phyloP scores from a whole-genome alignment of 2,329 filamentous ascomycete genomes.

The Xylaria sp. region DNA sequence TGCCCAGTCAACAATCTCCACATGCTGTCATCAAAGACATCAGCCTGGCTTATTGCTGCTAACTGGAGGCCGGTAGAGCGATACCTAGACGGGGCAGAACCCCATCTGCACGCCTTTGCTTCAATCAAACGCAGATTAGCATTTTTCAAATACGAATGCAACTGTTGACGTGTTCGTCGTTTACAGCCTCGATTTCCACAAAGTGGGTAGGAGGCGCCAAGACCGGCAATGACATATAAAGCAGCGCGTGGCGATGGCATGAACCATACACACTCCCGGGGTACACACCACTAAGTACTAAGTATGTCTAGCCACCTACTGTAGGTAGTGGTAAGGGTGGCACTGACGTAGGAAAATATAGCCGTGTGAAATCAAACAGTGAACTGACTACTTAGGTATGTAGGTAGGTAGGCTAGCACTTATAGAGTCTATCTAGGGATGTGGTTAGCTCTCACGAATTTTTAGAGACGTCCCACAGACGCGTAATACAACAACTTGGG shows the following conservation, averaged over 20 bases:
- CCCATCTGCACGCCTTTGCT: background rate
- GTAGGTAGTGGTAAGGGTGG: no score
- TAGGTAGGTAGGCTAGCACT: background rate
- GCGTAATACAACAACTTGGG: no score
- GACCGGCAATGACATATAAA: conserved; percentile 2
- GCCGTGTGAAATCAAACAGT: background rate
- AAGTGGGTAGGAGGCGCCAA: conserved; percentile 8
- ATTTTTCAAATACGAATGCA: conserved; percentile 11
- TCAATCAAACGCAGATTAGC: background rate
- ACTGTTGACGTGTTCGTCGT: conserved; percentile 21
- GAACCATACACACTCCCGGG: background rate
- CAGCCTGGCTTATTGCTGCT: background rate
- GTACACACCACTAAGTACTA: no score
- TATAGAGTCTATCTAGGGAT: no score
- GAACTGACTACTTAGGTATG: background rate
- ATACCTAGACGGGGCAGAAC: background rate
- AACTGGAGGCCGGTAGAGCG: background rate
- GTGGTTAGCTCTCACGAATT: no score
- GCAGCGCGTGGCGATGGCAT: conserved; percentile 8
- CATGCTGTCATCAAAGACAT: conserved; percentile 5
- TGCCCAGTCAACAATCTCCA: background rate
- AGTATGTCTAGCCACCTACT: no score
- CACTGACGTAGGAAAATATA: background rate
- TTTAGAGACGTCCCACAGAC: no score
- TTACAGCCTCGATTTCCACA: background rate